Base-by-base conservation (phyloP, 2,329 filamentous ascomycete genomes). In the Metarhizium brunneum region DNA sequence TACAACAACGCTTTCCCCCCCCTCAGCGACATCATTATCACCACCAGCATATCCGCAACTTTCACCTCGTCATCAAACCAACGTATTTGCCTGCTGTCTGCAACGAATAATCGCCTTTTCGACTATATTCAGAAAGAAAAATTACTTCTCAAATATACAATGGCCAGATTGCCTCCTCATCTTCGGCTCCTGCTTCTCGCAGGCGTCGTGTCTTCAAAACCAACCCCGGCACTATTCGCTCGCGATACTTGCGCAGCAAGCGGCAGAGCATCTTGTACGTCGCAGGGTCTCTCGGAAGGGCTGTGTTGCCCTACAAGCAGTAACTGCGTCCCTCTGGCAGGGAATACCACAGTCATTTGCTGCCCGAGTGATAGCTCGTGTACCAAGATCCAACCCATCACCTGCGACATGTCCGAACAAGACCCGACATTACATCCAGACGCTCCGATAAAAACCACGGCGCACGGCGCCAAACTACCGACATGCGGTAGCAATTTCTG, bases 291-390 rank as follows among this genome's bases (percentile, higher is more conserved):
- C 25, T 85, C 86, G 1, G 73, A 72, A 53, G 76, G 79, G 66
- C 89, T 91, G 66, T 90, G 87, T 74, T 92, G 88, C 65, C 69
- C 77, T 3, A 58, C 69, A 32, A 69, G 67, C 18, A 72, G 76
- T 6, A 75, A 66, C 2, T 92, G 88, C 70, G 72, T 82, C 45
- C 63, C 76, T 1, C 77, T 91, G 50, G 85, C 85, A 11, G 81
- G 73, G n/a, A 72, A 76, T 48, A 85, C 85, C 6, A 88, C 86
- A 0, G 77, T 85, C 14, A 73, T 91, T 51, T 92, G 88, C 73
- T 92, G 88, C 65, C 87, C 87, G 1, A 60, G 68, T 1, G 80
- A 76, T 40, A 63, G 63, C 40, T 74, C 76, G 62, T 92, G 88
- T 71, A 62, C 70, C n/a, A 74, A 68, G 50, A 86, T 92, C 62